Base-by-base conservation (phyloP, 2,329 filamentous ascomycete genomes). In the Pseudocercospora cruenta region DNA sequence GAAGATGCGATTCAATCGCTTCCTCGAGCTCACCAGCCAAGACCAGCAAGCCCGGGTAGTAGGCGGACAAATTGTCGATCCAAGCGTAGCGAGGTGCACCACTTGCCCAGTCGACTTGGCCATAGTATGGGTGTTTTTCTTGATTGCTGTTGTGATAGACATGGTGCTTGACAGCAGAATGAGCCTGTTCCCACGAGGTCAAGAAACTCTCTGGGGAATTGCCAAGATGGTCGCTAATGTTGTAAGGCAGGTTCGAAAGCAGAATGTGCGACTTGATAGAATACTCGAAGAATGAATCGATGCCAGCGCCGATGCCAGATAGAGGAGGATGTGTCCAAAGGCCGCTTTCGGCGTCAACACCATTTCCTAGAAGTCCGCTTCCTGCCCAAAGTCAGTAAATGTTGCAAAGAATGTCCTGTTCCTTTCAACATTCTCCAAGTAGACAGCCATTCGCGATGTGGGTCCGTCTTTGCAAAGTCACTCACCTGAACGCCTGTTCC, bases 231-330 rank as follows among this genome's bases (percentile, higher is more conserved):
- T 58, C 55, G 70, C 92, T 88, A 68, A 91, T 86, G 60, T 88
- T 86, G 66, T 78, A 79, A 0, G 80, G 78, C 5, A 83, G 88
- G 1, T 92, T 92, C 1, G 94, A 97, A 22, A 98, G 87, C 24
- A 99, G 81, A 66, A 99, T 91, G 76, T 97, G 90, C 19, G 93
- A 93, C 80, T 99, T 99, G 74, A 98, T 86, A 3, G 95, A 94
- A 79, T 99, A 99, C 80, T 99, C 95, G 75, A 97, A 98, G 81
- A 99, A 99, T 80, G 94, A 97, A 81, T 99, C 95, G 74, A 97
- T 93, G 45, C 95, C 95, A 7, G 95, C 95, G 58, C 95, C 95
- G 72, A 99, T 96, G 31, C 95, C 94, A n/a, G 94, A 90, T 77
- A 92, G 94, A 1, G 91, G 86, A 8, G 91, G 91, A 36, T 95